These are phyloP conservation scores for Lupinus albus DNA, from an alignment of 306 rosid genomes.

Conservation along the genomic window DNA sequence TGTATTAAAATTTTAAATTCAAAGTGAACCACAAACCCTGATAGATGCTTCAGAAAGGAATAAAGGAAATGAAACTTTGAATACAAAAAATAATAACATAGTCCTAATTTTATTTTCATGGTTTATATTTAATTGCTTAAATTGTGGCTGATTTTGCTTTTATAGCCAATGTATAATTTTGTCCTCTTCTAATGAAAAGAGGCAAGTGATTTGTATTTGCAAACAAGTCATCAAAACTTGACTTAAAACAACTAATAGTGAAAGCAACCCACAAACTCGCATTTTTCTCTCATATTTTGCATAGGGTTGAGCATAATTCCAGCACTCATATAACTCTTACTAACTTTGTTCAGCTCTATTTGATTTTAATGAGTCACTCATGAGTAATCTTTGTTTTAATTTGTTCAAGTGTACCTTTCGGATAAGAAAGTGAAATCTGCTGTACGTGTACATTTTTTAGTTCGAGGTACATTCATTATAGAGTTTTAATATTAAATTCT, in stretches of 20 bases:
- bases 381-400: neutral
- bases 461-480: too few species aligned
- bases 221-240: constrained; percentile 28
- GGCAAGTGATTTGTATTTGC: constrained; percentile 34
- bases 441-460: neutral
- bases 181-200: constrained; percentile 18
- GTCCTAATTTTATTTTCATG: too few species aligned
- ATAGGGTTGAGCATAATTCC: constrained; percentile 26
- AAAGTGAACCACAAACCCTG: too few species aligned
- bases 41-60: too few species aligned
- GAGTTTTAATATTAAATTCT: too few species aligned
- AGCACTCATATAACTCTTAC: constrained; percentile 25
- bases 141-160: neutral
- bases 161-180: neutral
- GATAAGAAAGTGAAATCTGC: constrained; percentile 12
- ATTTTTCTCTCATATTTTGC: constrained; percentile 19
- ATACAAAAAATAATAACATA: too few species aligned
- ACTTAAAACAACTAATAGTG: constrained; percentile 24
- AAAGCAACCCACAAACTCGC: neutral
- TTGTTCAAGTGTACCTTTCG: constrained; percentile 14
- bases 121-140: neutral
- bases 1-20: too few species aligned
- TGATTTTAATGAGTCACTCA: neutral
- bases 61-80: too few species aligned
- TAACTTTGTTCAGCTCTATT: constrained; percentile 40